Evolutionary conservation across 176 grass and related monocot genomes (phyloP), one percentile per base, ranked within the genome.

Genomic region (Triticum dicoccoides): DNA sequence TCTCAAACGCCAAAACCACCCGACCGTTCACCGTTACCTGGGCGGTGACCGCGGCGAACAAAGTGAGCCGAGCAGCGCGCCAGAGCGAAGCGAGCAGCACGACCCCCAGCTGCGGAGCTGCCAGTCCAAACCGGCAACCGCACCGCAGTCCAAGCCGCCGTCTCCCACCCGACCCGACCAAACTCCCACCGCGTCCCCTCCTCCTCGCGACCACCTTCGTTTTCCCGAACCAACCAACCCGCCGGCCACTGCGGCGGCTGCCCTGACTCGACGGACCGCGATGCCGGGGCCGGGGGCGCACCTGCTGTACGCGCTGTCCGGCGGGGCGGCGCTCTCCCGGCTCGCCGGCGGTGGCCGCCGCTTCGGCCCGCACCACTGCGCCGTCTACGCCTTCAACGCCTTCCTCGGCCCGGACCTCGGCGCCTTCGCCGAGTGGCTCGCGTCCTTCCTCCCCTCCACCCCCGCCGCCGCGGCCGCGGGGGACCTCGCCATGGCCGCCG

Each of bases 371-470:
- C 93, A 95, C 83, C 95, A 98, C 95, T 93, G 91, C 87, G 82
- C 89, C 77, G 79, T 90, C 73, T 98, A 98, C 87, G 87, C 95
- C 39, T 72, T 77, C 74, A 98, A 98, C 86, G 91, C 95, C 27
- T 98, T 98, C 91, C 91, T 95, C 80, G 95, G 93, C 52, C 95
- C 95, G 82, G 95, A 98, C 85, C 87, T 98, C 5, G 95, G 95
- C 27, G 42, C 93, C 86, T 98, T 98, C 89, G 80, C 86, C 80
- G 95, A 98, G 80, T 98, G 95, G 93, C 87, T 98, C 83, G 65
- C 91, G 54, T 98, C 93, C 45, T 91, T 86, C 38, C 51, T 86
- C 17, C 70, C 80, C 7, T n/a, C 77, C 69, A 29, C 44, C 5
- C 39, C 81, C 21, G 76, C 58, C 69, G 44, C 44, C 5, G 47